A percentile compares a stretch with the other conserved stretches of the same genome.
Evolutionary conservation across 208 protist genomes (phyloP).

Genomic region (Endotrypanum monterogeii): DNA sequence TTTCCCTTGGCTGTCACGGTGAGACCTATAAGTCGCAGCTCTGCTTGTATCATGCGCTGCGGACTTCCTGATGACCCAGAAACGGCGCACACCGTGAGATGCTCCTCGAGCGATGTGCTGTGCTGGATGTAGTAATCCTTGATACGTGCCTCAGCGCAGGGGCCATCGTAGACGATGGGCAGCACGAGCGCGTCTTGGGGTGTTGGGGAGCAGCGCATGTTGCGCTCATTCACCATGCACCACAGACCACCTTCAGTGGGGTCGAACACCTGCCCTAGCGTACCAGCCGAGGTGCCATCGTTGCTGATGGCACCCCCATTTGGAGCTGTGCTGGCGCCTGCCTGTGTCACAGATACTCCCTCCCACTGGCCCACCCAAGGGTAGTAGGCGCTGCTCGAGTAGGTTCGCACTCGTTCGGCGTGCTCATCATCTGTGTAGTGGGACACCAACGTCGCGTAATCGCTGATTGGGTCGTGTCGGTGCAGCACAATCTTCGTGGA

Average conservation of each 20-base stretch:
- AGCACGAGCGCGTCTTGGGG: conserved; percentile 68
- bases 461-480: conserved; percentile 20
- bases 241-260: conserved; percentile 75
- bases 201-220: conserved; percentile 59
- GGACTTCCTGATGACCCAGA: conserved; percentile 29
- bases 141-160: conserved; percentile 47
- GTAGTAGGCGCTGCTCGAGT: conserved; percentile 35
- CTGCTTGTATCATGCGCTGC: conserved; percentile 54
- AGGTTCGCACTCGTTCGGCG: conserved; percentile 21
- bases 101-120: conserved; percentile 38
- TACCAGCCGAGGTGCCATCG: background rate
- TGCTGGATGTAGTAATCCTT: conserved; percentile 69
- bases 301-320: background rate
- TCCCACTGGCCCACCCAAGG: conserved; percentile 25
- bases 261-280: conserved; percentile 39
- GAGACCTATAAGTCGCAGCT: conserved; percentile 49
- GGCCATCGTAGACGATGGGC: conserved; percentile 67
- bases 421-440: conserved; percentile 29
- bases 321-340: background rate
- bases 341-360: background rate
- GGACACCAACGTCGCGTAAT: conserved; percentile 9
- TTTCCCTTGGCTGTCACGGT: conserved; percentile 50
- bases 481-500: conserved; percentile 2
- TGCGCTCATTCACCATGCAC: conserved; percentile 68
- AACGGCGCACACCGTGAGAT: conserved; percentile 36